phyloP scores from a whole-genome alignment of 306 rosid genomes.

The Argentina anserina region DNA sequence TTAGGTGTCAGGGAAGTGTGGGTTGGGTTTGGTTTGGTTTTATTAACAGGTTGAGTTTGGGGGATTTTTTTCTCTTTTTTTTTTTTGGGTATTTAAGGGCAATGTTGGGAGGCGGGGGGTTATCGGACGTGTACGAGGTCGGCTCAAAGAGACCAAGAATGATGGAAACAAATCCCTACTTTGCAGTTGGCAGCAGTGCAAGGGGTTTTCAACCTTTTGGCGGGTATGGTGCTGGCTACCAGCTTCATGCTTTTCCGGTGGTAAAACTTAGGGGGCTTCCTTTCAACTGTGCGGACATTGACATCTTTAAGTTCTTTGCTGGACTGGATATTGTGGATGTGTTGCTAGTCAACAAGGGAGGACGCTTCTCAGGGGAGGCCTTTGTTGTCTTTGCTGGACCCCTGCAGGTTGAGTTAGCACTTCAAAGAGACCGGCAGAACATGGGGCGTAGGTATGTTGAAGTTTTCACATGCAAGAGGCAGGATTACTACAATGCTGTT shows the following conservation, averaged over 20 bases:
- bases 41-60: conserved; percentile 91
- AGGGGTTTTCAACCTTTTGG: conserved; percentile 53
- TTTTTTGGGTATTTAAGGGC: conserved; percentile 93
- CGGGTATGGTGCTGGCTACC: conserved; percentile 39
- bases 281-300: conserved; percentile 89
- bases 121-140: conserved; percentile 99
- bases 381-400: conserved; percentile 92
- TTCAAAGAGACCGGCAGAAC: conserved; percentile 90
- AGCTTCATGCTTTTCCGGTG: conserved; percentile 70
- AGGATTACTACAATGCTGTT: conserved; percentile 90
- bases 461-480: conserved; percentile 92
- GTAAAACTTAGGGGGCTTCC: conserved; percentile 99
- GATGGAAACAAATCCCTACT: conserved; percentile 99
- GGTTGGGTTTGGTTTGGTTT: conserved; percentile 97
- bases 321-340: conserved; percentile 94
- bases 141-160: conserved; percentile 99
- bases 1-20: conserved; percentile 67
- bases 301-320: conserved; percentile 91
- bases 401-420: conserved; percentile 84
- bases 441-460: conserved; percentile 98
- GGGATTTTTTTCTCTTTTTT: conserved; percentile 65
- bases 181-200: conserved; percentile 92
- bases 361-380: conserved; percentile 96
- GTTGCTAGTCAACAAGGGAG: conserved; percentile 91
- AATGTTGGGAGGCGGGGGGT: conserved; percentile 99